These are phyloP conservation scores for Bisporella sp. DNA, from an alignment of 2,329 filamentous ascomycete genomes.

Conservation along the genomic window DNA sequence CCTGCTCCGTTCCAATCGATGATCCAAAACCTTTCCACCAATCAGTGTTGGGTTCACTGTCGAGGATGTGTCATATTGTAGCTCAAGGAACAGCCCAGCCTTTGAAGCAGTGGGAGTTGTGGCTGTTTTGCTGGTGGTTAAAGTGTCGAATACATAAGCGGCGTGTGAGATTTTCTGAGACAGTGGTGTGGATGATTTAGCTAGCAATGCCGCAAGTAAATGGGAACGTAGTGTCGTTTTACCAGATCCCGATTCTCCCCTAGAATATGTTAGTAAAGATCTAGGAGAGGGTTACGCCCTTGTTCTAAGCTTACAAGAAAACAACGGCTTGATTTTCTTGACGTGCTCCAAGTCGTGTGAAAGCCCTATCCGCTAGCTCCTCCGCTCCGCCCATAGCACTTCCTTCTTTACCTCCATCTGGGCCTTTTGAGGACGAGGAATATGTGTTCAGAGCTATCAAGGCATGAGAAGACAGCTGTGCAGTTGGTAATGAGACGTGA, in stretches of 20 bases:
- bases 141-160: constrained; percentile 89
- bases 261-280: constrained; percentile 31
- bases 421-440: constrained; percentile 77
- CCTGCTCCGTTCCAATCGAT: constrained; percentile 84
- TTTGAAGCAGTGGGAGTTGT: constrained; percentile 95
- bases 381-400: constrained; percentile 90
- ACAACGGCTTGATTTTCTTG: constrained; percentile 90
- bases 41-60: constrained; percentile 81
- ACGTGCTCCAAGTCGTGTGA: constrained; percentile 74
- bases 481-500: constrained; percentile 83
- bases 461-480: constrained; percentile 83
- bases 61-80: constrained; percentile 90
- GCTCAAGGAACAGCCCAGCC: constrained; percentile 87
- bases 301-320: constrained; percentile 66
- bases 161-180: constrained; percentile 91
- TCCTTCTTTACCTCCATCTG: constrained; percentile 85
- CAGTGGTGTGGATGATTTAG: constrained; percentile 85
- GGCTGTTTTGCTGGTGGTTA: constrained; percentile 94
- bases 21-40: constrained; percentile 89
- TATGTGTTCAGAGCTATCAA: constrained; percentile 93
- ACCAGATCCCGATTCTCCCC: constrained; percentile 90
- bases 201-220: constrained; percentile 75
- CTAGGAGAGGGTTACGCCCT: neutral
- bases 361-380: constrained; percentile 82
- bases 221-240: constrained; percentile 94